phyloP scores from a whole-genome alignment of 129 eudicot species.

The Lactuca sativa region DNA sequence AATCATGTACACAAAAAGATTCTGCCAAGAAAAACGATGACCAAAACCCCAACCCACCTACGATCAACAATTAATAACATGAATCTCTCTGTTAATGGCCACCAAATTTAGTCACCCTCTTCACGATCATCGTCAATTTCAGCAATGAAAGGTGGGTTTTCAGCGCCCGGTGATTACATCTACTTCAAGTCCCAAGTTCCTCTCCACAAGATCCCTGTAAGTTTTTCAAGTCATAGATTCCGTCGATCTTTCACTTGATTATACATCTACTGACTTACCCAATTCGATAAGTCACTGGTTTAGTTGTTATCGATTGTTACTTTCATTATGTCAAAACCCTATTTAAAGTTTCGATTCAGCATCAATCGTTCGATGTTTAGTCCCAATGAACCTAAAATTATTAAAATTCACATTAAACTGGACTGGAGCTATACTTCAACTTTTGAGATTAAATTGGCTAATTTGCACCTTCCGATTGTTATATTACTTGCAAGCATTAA shows the following conservation, averaged over 20 bases:
- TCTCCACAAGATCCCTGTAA: conserved; percentile 98
- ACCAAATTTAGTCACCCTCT: conserved; percentile 8
- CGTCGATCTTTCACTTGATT: conserved; percentile 10
- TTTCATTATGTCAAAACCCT: conserved; percentile 16
- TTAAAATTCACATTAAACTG: background rate
- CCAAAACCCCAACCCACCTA: conserved; percentile 1
- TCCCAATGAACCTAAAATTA: conserved; percentile 6
- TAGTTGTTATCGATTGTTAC: background rate
- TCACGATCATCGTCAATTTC: conserved; percentile 16
- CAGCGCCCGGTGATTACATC: conserved; percentile 96
- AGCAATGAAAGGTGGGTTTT: conserved; percentile 74
- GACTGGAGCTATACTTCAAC: conserved; percentile 1
- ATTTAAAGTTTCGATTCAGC: conserved; percentile 14
- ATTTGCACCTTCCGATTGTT: background rate
- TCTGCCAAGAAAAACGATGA: background rate
- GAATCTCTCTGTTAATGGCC: conserved; percentile 16
- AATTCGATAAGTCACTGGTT: background rate
- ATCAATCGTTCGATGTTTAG: conserved; percentile 4
- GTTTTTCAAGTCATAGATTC: conserved; percentile 13
- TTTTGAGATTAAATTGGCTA: background rate
- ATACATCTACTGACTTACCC: background rate
- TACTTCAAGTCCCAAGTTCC: conserved; percentile 99
- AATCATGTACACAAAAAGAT: conserved; percentile 24
- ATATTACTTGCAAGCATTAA: background rate
- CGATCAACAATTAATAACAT: conserved; percentile 16